These are phyloP conservation scores for Bacidia rubella DNA, from an alignment of 495 filamentous ascomycete genomes.

Conservation along the genomic window DNA sequence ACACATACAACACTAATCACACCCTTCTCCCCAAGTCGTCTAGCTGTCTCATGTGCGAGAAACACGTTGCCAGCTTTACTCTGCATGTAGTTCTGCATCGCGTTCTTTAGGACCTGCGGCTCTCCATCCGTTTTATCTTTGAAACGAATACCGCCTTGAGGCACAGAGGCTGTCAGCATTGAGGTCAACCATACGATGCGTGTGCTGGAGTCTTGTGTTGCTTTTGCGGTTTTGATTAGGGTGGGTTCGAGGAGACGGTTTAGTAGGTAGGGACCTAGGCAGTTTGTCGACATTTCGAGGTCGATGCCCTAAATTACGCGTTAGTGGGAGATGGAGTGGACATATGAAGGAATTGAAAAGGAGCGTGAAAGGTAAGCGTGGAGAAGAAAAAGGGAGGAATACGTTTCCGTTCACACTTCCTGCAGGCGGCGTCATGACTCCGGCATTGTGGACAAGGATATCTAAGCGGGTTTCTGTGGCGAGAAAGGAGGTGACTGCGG, in stretches of 20 bases:
- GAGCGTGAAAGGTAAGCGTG: constrained; percentile 13
- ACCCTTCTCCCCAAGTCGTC: constrained; percentile 20
- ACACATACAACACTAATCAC: constrained; percentile 15
- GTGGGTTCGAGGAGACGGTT: constrained; percentile 33
- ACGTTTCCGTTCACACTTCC: constrained; percentile 24
- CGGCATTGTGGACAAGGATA: constrained; percentile 40
- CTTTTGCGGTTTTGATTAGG: constrained; percentile 25
- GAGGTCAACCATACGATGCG: constrained; percentile 29
- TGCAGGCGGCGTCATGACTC: constrained; percentile 30
- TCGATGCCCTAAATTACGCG: constrained; percentile 34
- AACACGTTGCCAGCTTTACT: constrained; percentile 31
- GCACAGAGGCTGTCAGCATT: constrained; percentile 16
- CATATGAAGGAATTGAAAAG: neutral
- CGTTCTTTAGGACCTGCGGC: constrained; percentile 13
- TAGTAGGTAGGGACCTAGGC: constrained; percentile 35
- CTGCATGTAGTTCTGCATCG: constrained; percentile 26
- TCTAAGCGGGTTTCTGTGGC: constrained; percentile 30
- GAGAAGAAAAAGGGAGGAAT: no score
- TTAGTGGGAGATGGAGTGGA: no score
- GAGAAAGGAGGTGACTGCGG: constrained; percentile 27
- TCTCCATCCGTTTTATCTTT: constrained; percentile 16
- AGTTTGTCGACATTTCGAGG: constrained; percentile 34
- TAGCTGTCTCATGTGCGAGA: constrained; percentile 25
- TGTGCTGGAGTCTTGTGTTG: constrained; percentile 17
- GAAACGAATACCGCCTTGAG: constrained; percentile 21